Evolutionary conservation across 83 land plant genomes (phyloP).

Genomic region (Picea mariana): DNA sequence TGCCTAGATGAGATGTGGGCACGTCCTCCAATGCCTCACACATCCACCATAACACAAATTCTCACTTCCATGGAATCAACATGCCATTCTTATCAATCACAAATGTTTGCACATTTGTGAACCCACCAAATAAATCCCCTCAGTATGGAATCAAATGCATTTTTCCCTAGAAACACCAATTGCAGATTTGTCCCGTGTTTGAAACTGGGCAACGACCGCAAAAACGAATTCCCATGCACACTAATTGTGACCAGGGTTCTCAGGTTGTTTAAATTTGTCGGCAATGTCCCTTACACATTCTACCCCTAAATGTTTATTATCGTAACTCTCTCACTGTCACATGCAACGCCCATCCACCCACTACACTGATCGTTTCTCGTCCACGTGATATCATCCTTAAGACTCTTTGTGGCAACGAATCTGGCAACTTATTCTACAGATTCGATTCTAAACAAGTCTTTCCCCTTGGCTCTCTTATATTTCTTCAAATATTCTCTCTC

Average conservation of each 20-base stretch:
- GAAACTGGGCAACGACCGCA: no score
- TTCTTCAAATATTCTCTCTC: no score
- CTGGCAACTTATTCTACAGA: no score
- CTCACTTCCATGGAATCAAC: slow-evolving; percentile 27
- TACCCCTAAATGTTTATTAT: slow-evolving; percentile 36
- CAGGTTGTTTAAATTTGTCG: not conserved
- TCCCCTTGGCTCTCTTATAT: no score
- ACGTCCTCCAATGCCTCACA: no score
- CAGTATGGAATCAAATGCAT: slow-evolving; percentile 51
- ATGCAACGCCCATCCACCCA: not conserved
- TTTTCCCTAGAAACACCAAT: slow-evolving; percentile 23
- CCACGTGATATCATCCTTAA: slow-evolving; percentile 32
- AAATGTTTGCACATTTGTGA: not conserved
- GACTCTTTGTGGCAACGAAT: not conserved
- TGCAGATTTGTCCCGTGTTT: slow-evolving; percentile 23
- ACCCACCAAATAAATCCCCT: slow-evolving; percentile 29
- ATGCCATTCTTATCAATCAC: slow-evolving; percentile 35
- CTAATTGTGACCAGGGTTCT: not conserved
- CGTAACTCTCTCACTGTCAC: slow-evolving; percentile 32
- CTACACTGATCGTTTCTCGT: not conserved
- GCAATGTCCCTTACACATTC: slow-evolving; percentile 22
- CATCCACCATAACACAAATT: no score
- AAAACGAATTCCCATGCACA: not conserved
- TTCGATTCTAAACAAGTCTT: no score
- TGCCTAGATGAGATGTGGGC: slow-evolving; percentile 26